A percentile compares a stretch with the other conserved stretches of the same genome.
These are phyloP conservation scores for Aspergillus taichungensis DNA, from an alignment of 495 filamentous ascomycete genomes.

Conservation along the genomic window DNA sequence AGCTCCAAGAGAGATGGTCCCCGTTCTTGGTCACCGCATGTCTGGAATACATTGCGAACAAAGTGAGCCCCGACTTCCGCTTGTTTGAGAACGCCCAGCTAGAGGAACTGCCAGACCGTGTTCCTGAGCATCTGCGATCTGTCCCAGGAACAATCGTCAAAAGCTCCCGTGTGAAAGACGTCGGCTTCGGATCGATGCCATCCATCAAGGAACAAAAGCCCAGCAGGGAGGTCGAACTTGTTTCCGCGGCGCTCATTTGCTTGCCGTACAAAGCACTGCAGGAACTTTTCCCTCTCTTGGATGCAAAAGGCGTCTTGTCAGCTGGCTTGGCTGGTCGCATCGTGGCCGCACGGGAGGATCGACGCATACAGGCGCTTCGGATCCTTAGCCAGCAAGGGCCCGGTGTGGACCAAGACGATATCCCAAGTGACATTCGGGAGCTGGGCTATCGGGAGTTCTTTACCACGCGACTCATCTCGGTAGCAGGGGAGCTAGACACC, in stretches of 20 bases:
- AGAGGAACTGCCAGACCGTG: constrained; percentile 15
- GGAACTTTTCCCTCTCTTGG: constrained; percentile 9
- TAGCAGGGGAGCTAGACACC: background rate
- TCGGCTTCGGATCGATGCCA: constrained; percentile 9
- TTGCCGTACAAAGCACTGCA: constrained; percentile 14
- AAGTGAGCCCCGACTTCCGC: constrained; percentile 10
- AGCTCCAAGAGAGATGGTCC: constrained; percentile 11
- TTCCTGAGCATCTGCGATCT: constrained; percentile 13
- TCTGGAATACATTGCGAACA: constrained; percentile 13
- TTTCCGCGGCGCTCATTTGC: constrained; percentile 19
- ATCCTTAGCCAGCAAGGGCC: background rate
- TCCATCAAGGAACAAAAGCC: constrained; percentile 8
- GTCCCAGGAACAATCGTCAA: background rate
- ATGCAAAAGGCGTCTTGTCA: constrained; percentile 3
- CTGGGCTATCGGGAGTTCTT: constrained; percentile 12
- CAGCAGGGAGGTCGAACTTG: constrained; percentile 3
- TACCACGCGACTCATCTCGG: background rate
- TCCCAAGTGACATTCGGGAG: background rate
- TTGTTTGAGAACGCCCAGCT: constrained; percentile 16
- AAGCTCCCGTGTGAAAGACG: too few relatives aligned
- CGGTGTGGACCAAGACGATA: background rate
- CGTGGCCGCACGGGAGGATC: constrained; percentile 19
- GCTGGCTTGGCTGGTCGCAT: constrained; percentile 9
- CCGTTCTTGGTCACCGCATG: constrained; percentile 8
- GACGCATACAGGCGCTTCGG: constrained; percentile 18